Evolutionary conservation across 176 grass and related monocot genomes (phyloP), one percentile per base, ranked within the genome.

Genomic region (Musa beccarii): DNA sequence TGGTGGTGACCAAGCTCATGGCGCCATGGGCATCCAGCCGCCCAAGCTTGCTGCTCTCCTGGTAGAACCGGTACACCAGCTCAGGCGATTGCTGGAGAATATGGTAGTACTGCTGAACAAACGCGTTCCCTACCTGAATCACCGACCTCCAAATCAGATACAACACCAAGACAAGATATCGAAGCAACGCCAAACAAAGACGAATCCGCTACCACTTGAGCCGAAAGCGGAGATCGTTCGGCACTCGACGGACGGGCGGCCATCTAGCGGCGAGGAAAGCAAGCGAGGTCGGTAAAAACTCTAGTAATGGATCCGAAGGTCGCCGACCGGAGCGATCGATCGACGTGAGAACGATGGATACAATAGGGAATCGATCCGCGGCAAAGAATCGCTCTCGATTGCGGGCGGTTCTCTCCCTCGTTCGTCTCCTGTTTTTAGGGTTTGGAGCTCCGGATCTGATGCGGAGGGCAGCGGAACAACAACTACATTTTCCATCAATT

Each of bases 101-200:
- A 80, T 87, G 89, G 83, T 95, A 99, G 82, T 99, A 99, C 81
- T 99, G 96, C 20, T 94, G 79, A 54, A 99, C 96, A 71, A 99
- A 99, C 53, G 96, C 96, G 85, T 99, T 91, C 24, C 96, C 96
- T 49, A 99, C 89, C 96, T 99, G 71, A 53, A 73, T 49, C 75
- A 67, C 68, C 77, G 29, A 25, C 15, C 10, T 63, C 65, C 25
- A 78, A 56, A 78, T 85, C 80, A 80, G 77, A 53, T 7, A 53
- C 53, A 11, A 43, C 14, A 73, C 53, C 69, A 23, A 73, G 49
- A 11, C 51, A 72, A 54, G 0, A 59, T 64, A 73, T 62, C 43
- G 55, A 72, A 56, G 49, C n/a, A 28, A 71, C 12, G 25, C 7
- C 54, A 69, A 26, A 52, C 20, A 24, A 53, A 72, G 43, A 82